Conservation (phyloP, 2,329 filamentous ascomycete genomes). For the Colletotrichum chrysophilum region DNA sequence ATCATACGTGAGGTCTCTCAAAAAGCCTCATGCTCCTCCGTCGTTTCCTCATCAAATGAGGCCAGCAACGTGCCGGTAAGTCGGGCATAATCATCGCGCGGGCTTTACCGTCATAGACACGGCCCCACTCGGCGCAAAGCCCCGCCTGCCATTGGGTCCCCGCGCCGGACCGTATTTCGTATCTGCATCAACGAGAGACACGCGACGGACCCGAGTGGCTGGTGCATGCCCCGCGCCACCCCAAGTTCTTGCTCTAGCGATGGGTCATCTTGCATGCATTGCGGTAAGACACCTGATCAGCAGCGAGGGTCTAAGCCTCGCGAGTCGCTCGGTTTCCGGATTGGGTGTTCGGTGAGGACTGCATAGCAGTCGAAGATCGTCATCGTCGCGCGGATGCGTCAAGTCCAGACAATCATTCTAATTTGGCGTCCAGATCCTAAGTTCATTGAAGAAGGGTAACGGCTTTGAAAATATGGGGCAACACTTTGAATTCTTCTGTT, state of each 20-base stretch:
- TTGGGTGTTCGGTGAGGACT: background rate
- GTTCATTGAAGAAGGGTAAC: background rate
- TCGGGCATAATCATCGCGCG: background rate
- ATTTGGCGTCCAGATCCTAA: background rate
- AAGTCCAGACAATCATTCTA: background rate
- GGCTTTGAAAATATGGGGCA: no score
- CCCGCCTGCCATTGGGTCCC: background rate
- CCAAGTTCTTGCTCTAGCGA: background rate
- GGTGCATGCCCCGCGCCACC: background rate
- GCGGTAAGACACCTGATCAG: background rate
- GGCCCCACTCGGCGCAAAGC: conserved; percentile 10
- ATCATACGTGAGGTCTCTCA: accelerated
- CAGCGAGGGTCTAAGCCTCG: background rate
- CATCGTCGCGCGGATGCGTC: background rate
- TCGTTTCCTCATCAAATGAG: background rate
- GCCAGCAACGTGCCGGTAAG: conserved; percentile 2
- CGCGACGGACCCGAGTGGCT: background rate
- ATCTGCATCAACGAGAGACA: conserved; percentile 9
- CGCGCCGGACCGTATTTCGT: conserved; percentile 17
- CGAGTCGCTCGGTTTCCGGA: background rate
- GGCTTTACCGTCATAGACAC: background rate
- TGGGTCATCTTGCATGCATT: background rate
- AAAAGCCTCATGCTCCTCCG: background rate
- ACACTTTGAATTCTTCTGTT: no score
- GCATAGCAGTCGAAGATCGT: background rate